Percentiles rank a stretch among this genome's conserved stretches.
These are phyloP conservation scores for Phalaenopsis equestris DNA, from an alignment of 106 monocot species.

Conservation along the genomic window DNA sequence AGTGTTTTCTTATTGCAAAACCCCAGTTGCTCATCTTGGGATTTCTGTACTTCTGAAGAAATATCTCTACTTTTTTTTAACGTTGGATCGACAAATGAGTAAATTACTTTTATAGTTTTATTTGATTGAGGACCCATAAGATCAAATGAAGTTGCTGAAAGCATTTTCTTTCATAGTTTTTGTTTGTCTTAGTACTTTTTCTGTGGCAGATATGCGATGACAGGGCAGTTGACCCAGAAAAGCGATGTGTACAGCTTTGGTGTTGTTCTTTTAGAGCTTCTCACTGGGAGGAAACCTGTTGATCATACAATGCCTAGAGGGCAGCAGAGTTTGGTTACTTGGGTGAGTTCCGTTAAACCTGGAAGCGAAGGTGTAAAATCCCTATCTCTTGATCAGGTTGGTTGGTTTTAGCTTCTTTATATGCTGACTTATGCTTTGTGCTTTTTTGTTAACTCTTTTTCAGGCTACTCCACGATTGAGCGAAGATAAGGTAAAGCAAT, in stretches of 20 bases:
- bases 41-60: neutral
- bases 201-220: conserved; percentile 17
- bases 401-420: neutral
- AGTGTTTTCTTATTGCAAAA: neutral
- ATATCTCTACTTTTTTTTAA: neutral
- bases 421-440: neutral
- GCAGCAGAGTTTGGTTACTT: conserved; percentile 23
- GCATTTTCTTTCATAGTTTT: neutral
- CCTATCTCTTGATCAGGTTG: neutral
- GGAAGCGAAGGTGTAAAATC: neutral
- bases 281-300: conserved; percentile 21
- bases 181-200: neutral
- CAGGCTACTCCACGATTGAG: conserved; percentile 51
- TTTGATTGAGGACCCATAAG: neutral
- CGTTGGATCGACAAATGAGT: neutral
- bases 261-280: conserved; percentile 21
- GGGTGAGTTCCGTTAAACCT: conserved; percentile 11
- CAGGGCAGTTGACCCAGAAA: conserved; percentile 14
- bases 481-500: conserved; percentile 46
- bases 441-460: neutral
- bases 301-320: conserved; percentile 23
- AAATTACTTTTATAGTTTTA: neutral
- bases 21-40: neutral
- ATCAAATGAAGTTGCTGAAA: neutral
- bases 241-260: conserved; percentile 26